Evolutionary conservation across 352 stramenopile species (phyloP).

Genomic region (Phytophthora uliginosa): DNA sequence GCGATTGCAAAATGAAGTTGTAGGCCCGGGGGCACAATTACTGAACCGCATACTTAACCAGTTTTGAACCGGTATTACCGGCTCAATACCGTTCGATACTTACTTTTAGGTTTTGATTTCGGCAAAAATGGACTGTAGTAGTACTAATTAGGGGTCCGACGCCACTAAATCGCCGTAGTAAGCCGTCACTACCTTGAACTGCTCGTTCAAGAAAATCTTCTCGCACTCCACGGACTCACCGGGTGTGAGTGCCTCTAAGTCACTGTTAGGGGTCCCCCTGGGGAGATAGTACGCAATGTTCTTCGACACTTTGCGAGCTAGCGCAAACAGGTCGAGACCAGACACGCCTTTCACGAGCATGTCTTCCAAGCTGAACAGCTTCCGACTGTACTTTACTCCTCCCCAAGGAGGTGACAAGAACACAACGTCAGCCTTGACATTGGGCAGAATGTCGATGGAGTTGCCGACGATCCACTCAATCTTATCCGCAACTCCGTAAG

Average conservation of each 20-base stretch:
- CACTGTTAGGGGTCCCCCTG: slow-evolving; percentile 62
- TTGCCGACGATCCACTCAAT: slow-evolving; percentile 95
- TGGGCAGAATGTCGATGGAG: slow-evolving; percentile 82
- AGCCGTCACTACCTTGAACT: slow-evolving; percentile 84
- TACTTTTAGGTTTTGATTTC: no score
- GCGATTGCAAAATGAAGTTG: slow-evolving; percentile 6
- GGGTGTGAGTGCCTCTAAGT: slow-evolving; percentile 63
- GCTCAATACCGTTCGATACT: no score
- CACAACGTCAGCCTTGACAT: slow-evolving; percentile 83
- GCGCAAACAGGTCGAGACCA: slow-evolving; percentile 71
- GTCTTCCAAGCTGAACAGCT: slow-evolving; percentile 63
- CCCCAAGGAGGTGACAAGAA: slow-evolving; percentile 95
- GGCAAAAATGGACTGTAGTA: no score
- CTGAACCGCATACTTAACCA: neutral
- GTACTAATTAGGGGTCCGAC: neutral
- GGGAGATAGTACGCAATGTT: slow-evolving; percentile 91
- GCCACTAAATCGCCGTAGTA: slow-evolving; percentile 80
- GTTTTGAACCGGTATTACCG: no score
- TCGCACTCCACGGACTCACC: slow-evolving; percentile 78
- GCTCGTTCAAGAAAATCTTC: slow-evolving; percentile 81
- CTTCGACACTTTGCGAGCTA: slow-evolving; percentile 61
- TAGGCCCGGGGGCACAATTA: neutral
- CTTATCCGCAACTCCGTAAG: slow-evolving; percentile 92
- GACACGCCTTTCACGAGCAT: slow-evolving; percentile 75
- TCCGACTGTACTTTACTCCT: slow-evolving; percentile 78